Base-by-base conservation (phyloP, 345 rosid species). In the Abelmoschus esculentus region DNA sequence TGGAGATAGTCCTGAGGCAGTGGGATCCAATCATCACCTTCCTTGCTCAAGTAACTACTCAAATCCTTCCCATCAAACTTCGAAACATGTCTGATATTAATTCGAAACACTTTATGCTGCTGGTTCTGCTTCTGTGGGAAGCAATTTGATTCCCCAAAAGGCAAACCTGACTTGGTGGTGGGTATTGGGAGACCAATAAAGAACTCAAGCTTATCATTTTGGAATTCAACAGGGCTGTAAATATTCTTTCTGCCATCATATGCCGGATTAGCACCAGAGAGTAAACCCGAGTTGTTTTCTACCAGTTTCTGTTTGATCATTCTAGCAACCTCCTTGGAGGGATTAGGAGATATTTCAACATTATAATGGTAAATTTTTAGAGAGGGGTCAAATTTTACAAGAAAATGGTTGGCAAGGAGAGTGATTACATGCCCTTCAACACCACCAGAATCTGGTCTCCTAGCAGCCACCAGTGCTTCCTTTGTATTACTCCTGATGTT, bases 401-500 rank as follows among this genome's bases (percentile, higher is more conserved):
- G 90, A 72, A 89, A 91, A 88, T 93, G 97, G 78, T 93, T 93
- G 63, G 98, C 98, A 5, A 93, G 85, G 7, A 93, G 95, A 67
- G 87, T 82, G 47, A 93, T 84, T 34, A 84, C 86, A 12, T 76
- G 70, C 66, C 98, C 98, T 66, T 91, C 89, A 32, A 83, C 84
- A 53, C 98, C 98, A 44, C 98, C 97, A 36, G 78, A 75, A 78
- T 91, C 98, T 2, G 97, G 97, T 80, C 96, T 88, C 77, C 77
- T 82, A 63, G 92, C 87, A 77, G 75, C 83, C 67, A 83, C 84
- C 11, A 88, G 81, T 60, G 80, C 73, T 62, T 80, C 75, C 50
- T 74, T 63, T 44, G 59, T 74, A 72, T 81, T 78, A 71, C 71
- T 80, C 75, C 40, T 73, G 32, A 61, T 70, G 75, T 75, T 84